Evolutionary conservation across 208 protist genomes (phyloP).

Genomic region (Crithidia bombi): DNA sequence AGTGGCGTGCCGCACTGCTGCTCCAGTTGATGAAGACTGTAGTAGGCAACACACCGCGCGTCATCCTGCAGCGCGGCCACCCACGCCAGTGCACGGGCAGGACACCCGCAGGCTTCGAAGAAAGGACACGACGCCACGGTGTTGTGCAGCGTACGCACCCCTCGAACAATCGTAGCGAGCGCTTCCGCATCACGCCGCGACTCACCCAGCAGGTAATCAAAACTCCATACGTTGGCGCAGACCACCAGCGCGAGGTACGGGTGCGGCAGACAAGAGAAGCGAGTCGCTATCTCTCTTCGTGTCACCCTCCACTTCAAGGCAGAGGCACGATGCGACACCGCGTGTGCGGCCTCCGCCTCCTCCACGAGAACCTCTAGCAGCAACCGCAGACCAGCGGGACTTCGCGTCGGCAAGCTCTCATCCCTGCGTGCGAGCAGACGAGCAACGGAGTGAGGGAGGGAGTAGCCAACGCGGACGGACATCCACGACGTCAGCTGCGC

Average conservation of each 20-base stretch:
- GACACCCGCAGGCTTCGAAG: neutral
- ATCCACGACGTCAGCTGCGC: conserved; percentile 11
- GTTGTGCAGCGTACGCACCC: conserved; percentile 24
- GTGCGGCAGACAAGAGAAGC: conserved; percentile 6
- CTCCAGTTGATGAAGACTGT: conserved; percentile 13
- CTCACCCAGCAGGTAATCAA: conserved; percentile 20
- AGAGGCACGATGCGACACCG: neutral
- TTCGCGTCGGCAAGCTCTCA: conserved; percentile 34
- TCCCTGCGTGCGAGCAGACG: conserved; percentile 27
- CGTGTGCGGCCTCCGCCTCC: neutral
- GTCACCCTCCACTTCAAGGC: neutral
- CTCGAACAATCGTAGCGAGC: neutral
- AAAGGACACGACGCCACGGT: conserved; percentile 16
- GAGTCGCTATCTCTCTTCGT: neutral
- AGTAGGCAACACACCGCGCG: conserved; percentile 30
- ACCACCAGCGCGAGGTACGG: conserved; percentile 55
- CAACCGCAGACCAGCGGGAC: conserved; percentile 47
- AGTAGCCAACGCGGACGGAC: conserved; percentile 25
- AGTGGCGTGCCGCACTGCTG: neutral
- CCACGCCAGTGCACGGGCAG: neutral
- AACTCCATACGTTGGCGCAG: conserved; percentile 47
- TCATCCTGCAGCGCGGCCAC: conserved; percentile 25
- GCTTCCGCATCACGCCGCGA: neutral
- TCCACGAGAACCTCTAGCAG: conserved; percentile 58
- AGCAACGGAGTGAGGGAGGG: conserved; percentile 21